phyloP scores from a whole-genome alignment of 2,329 filamentous ascomycete species.

The Neopestalotiopsis sp. region DNA sequence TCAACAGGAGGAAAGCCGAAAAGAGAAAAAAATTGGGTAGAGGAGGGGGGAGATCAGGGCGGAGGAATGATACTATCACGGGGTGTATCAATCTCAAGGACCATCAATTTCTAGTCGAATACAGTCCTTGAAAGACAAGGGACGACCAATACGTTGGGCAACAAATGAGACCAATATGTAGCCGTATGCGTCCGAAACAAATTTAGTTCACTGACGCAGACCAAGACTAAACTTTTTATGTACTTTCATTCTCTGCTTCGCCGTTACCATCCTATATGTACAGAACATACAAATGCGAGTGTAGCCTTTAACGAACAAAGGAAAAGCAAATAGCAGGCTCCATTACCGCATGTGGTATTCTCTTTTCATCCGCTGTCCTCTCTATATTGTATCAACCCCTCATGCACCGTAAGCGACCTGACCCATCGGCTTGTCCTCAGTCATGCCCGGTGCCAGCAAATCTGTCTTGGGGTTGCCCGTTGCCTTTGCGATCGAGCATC shows the following conservation, averaged over 20 bases:
- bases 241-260: conserved; percentile 23
- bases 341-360: conserved; percentile 16
- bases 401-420: conserved; percentile 65
- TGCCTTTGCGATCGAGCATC: conserved; percentile 92
- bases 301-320: conserved; percentile 23
- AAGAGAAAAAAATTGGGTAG: too few relatives aligned
- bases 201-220: too few relatives aligned
- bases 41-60: too few relatives aligned
- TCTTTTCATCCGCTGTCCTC: conserved; percentile 23
- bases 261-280: conserved; percentile 33
- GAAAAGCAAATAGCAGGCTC: conserved; percentile 21
- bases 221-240: conserved; percentile 18
- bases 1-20: too few relatives aligned
- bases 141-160: too few relatives aligned
- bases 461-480: conserved; percentile 79
- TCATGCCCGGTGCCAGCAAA: conserved; percentile 76
- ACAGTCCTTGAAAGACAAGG: too few relatives aligned
- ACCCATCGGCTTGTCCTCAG: conserved; percentile 66
- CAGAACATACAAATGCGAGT: conserved; percentile 29
- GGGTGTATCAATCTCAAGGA: too few relatives aligned
- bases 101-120: too few relatives aligned
- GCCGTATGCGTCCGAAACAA: too few relatives aligned
- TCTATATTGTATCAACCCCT: conserved; percentile 27
- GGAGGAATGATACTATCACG: too few relatives aligned
- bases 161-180: too few relatives aligned